These are phyloP conservation scores for Chlamydomonas sp. DNA, from an alignment of 139 green algal species.

Conservation along the genomic window DNA sequence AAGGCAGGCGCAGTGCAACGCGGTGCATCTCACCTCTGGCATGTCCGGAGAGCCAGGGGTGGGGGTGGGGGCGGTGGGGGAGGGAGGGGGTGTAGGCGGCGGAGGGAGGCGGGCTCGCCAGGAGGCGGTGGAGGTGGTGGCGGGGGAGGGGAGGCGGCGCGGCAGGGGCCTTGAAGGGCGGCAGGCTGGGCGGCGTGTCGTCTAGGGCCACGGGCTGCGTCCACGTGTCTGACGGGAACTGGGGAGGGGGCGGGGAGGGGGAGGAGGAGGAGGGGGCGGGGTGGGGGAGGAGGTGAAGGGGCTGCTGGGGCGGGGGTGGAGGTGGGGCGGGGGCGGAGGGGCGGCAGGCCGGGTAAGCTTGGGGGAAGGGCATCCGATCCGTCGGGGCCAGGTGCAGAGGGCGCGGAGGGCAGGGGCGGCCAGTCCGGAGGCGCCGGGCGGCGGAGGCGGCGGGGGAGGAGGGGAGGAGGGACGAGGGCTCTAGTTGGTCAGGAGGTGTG, in stretches of 20 bases:
- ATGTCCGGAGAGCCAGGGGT: constrained; percentile 14
- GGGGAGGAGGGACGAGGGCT: background rate
- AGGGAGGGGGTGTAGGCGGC: background rate
- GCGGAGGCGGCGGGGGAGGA: background rate
- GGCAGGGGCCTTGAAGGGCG: background rate
- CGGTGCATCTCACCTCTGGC: background rate
- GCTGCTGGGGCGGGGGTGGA: background rate
- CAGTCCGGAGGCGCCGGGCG: background rate
- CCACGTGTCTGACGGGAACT: too few relatives aligned
- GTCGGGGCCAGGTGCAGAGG: background rate
- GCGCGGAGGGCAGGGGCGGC: background rate
- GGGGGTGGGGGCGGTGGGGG: too few relatives aligned
- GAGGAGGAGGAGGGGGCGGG: background rate
- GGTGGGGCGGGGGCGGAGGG: background rate
- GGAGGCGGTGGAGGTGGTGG: background rate
- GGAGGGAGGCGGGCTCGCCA: background rate
- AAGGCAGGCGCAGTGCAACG: background rate
- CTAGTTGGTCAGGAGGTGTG: background rate
- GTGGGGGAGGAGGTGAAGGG: background rate
- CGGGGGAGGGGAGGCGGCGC: background rate
- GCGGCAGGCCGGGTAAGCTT: background rate
- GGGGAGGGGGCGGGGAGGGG: background rate
- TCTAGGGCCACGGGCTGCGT: background rate
- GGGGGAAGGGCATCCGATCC: background rate
- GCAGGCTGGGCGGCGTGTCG: too few relatives aligned